Base-by-base conservation (phyloP, 2,329 filamentous ascomycete species). In the Pseudogymnoascus sp. region DNA sequence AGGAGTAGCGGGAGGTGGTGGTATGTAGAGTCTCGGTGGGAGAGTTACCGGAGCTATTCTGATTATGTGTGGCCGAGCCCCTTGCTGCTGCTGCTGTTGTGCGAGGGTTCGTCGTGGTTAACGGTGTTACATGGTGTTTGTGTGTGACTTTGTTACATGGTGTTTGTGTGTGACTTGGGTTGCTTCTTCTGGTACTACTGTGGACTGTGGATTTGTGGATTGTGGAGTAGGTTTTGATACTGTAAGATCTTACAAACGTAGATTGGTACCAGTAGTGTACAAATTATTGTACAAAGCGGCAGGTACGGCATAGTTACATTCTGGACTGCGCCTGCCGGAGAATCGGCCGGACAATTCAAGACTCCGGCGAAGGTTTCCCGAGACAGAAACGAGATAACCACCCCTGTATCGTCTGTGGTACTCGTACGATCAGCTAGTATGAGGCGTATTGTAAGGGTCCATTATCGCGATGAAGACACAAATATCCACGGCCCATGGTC, bases 301-400 rank as follows among this genome's bases (percentile, higher is more conserved):
- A 53, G 47, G 47, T 53, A 53, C 47, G 47, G 26, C n/a, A 17
- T 0, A 53, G 47, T 53, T 53, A 53, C 47, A 53, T 53, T 53
- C 23, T 50, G 23, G 8, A 28, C 47, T 53, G 23, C 47, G 47
- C 47, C 47, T 53, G 47, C 26, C 47, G 47, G 47, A 53, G 47
- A 53, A 53, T 53, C 26, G 47, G 26, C 23, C 47, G 47, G 47
- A 53, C 47, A 53, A 31, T 53, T 53, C 47, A 50, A 15, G 9
- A 31, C 8, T 31, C 17, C 47, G 26, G 47, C 47, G 47, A 31
- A 17, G 47, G 26, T 53, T 53, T 53, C 47, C 47, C 47, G 47
- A 53, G 47, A 53, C 47, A 50, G 15, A 44, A 50, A 50, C 23
- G 42, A 50, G 47, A 53, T 53, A 53, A 53, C 47, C n/a, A 53